Evolutionary conservation across 2,329 filamentous ascomycete genomes (phyloP).

Genomic region (Exserohilum rostratum): DNA sequence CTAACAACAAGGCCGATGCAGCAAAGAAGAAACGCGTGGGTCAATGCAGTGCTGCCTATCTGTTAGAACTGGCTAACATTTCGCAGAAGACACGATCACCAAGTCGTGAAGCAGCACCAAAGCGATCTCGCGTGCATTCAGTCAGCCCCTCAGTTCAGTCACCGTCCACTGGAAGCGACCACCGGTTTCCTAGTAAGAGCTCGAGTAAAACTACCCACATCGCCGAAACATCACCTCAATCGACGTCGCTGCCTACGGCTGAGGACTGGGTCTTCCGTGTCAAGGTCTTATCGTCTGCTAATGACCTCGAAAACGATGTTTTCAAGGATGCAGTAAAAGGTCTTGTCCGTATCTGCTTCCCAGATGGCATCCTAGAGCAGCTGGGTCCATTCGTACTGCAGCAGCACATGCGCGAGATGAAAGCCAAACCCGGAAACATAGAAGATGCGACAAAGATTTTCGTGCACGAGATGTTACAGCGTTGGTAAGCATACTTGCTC

Average conservation of each 20-base stretch:
- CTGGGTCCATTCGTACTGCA: slow-evolving; percentile 26
- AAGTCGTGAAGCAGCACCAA: background rate
- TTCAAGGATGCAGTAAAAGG: slow-evolving; percentile 34
- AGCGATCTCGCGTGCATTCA: slow-evolving; percentile 4
- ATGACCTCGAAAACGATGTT: slow-evolving; percentile 19
- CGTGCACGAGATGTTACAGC: slow-evolving; percentile 25
- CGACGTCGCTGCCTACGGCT: slow-evolving; percentile 10
- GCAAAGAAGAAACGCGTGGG: slow-evolving; percentile 15
- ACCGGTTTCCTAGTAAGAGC: background rate
- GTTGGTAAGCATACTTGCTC: slow-evolving; percentile 27
- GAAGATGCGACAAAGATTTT: slow-evolving; percentile 21
- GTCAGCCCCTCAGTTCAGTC: background rate
- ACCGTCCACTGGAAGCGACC: background rate
- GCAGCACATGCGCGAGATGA: slow-evolving; percentile 29
- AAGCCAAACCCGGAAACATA: slow-evolving; percentile 23
- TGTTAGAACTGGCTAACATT: background rate
- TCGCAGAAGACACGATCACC: slow-evolving; percentile 2
- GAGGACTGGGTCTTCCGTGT: slow-evolving; percentile 33
- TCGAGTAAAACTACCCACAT: slow-evolving; percentile 2
- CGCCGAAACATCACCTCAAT: background rate
- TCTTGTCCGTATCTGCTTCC: slow-evolving; percentile 37
- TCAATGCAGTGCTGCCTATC: background rate
- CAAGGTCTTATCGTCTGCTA: slow-evolving; percentile 26
- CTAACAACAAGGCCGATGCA: slow-evolving; percentile 3
- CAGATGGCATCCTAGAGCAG: slow-evolving; percentile 28